Percentiles rank a stretch among this genome's conserved stretches.
Evolutionary conservation across 352 stramenopile genomes (phyloP).

Genomic region (Pythium monospermum): DNA sequence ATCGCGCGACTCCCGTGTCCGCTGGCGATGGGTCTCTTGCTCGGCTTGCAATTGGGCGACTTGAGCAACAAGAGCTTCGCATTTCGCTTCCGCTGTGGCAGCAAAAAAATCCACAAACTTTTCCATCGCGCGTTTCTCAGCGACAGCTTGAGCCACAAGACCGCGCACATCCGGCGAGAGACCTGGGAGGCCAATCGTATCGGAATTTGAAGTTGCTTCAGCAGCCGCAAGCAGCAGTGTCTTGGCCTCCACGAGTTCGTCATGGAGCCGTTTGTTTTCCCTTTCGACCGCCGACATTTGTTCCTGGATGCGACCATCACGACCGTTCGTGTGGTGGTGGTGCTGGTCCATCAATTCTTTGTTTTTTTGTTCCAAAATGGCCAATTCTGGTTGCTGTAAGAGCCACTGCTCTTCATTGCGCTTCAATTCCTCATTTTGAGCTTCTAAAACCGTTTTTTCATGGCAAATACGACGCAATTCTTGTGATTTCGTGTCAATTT

Average conservation of each 20-base stretch:
- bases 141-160: conserved; percentile 17
- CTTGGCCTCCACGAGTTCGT: not conserved
- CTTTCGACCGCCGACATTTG: not conserved
- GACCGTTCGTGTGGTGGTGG: not conserved
- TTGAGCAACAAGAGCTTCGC: conserved; percentile 27
- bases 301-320: not conserved
- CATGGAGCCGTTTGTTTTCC: conserved; percentile 4
- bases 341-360: conserved; percentile 7
- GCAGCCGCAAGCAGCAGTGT: not conserved
- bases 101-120: conserved; percentile 47
- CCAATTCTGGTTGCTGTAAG: conserved; percentile 1
- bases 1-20: conserved; percentile 27
- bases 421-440: not conserved
- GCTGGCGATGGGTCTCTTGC: conserved; percentile 20
- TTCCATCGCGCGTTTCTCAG: conserved; percentile 43
- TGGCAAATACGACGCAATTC: not conserved
- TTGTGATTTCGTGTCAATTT: not conserved
- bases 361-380: conserved; percentile 4
- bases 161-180: conserved; percentile 13
- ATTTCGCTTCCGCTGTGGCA: conserved; percentile 42
- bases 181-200: conserved; percentile 1
- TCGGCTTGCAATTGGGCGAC: conserved; percentile 28
- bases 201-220: not conserved
- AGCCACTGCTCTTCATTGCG: conserved; percentile 1
- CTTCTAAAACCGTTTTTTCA: not conserved